Evolutionary conservation across 345 rosid genomes (phyloP).

Genomic region (Lumnitzera littorea): DNA sequence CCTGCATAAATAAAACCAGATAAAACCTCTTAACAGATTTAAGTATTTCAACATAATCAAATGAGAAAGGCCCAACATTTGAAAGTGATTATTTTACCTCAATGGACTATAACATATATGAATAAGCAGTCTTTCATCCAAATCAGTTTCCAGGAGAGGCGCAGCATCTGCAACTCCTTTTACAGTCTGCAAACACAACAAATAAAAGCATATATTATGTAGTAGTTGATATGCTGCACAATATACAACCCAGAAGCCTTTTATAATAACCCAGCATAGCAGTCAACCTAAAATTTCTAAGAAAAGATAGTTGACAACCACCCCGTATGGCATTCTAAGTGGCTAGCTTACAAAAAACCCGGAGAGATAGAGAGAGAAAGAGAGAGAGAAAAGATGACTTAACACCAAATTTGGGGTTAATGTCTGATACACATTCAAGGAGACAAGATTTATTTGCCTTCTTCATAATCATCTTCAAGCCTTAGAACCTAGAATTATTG

Average conservation of each 20-base stretch:
- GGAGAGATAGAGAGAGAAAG: too few relatives aligned
- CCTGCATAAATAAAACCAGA: slow-evolving; percentile 30
- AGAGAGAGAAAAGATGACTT: too few relatives aligned
- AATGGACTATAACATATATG: slow-evolving; percentile 86
- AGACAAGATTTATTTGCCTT: too few relatives aligned
- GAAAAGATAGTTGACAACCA: too few relatives aligned
- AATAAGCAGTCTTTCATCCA: slow-evolving; percentile 58
- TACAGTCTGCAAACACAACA: slow-evolving; percentile 51
- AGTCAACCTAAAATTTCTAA: too few relatives aligned
- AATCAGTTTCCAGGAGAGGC: slow-evolving; percentile 31
- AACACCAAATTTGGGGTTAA: too few relatives aligned
- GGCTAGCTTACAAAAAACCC: too few relatives aligned
- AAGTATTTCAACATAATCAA: background rate
- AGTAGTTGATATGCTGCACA: too few relatives aligned
- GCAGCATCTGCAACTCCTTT: slow-evolving; percentile 70
- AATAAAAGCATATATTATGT: background rate
- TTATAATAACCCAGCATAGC: too few relatives aligned
- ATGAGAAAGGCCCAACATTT: background rate
- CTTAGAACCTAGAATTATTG: background rate
- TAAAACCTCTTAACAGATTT: background rate
- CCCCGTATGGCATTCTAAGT: too few relatives aligned
- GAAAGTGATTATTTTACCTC: slow-evolving; percentile 37
- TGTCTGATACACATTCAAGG: too few relatives aligned
- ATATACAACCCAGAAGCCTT: too few relatives aligned
- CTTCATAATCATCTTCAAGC: background rate